These are phyloP conservation scores for Porphyra umbilicalis DNA, from an alignment of 31 red algal genomes.

Conservation along the genomic window DNA sequence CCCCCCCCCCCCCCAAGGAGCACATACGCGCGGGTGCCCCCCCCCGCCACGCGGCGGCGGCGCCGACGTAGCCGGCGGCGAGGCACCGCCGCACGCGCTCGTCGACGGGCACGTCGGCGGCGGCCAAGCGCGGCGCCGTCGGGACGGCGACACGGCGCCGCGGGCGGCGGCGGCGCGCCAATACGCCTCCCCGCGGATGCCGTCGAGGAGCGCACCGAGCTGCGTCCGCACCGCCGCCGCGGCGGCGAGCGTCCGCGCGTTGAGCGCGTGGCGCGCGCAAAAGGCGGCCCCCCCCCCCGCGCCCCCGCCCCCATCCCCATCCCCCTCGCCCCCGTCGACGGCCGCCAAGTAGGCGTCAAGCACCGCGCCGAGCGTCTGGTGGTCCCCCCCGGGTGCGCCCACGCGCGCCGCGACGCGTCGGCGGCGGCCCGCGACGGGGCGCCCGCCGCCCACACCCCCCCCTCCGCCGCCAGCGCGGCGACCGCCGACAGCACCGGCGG, in stretches of 20 bases:
- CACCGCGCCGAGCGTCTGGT: conserved; percentile 45
- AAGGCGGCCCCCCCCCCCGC: conserved; percentile 29
- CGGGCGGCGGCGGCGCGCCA: conserved; percentile 19
- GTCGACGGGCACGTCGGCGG: conserved; percentile 28
- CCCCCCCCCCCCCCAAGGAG: conserved; percentile 26
- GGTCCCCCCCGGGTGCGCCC: conserved; percentile 51
- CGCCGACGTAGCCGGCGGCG: conserved; percentile 62
- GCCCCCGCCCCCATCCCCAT: not conserved
- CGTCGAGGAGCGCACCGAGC: conserved; percentile 23
- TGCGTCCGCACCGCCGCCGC: conserved; percentile 46
- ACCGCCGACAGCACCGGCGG: conserved; percentile 37
- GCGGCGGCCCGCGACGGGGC: conserved; percentile 27
- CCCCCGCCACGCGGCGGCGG: conserved; percentile 34
- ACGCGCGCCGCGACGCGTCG: conserved; percentile 31
- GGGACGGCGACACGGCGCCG: conserved; percentile 21
- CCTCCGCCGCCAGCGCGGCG: conserved; percentile 49
- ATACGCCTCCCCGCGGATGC: not conserved
- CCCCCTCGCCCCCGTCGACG: no score
- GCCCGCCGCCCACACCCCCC: conserved; percentile 29
- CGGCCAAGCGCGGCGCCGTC: conserved; percentile 7
- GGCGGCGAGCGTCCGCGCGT: conserved; percentile 42
- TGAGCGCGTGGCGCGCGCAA: conserved; percentile 68
- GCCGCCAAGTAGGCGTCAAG: conserved; percentile 30
- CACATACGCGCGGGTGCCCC: conserved; percentile 29
- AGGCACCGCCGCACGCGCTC: conserved; percentile 57